A percentile compares a stretch with the other conserved stretches of the same genome.
Conservation (phyloP, 1,284 basidiomycete species). For the Mycena sp. region DNA sequence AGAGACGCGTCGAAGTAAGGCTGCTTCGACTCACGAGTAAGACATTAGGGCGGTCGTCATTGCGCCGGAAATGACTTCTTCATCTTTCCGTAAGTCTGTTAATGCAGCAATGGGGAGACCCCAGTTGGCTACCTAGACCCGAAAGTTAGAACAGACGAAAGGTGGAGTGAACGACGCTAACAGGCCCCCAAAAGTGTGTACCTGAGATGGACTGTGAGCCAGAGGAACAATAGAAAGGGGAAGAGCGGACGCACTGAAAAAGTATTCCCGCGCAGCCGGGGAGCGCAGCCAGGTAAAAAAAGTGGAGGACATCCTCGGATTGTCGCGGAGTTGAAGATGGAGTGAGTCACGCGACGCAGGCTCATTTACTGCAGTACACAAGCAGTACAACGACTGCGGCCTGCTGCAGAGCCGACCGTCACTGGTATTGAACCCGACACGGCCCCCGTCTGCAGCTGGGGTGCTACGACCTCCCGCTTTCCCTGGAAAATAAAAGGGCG, state of each 20-base stretch:
- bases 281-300: conserved; percentile 90
- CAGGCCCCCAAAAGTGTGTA: conserved; percentile 97
- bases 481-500: too few species aligned
- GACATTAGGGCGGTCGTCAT: conserved; percentile 93
- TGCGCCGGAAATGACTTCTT: conserved; percentile 93
- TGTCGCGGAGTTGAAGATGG: background rate
- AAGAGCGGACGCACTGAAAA: conserved; percentile 79
- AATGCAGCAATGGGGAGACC: conserved; percentile 94
- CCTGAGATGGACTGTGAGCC: conserved; percentile 54
- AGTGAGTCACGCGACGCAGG: background rate
- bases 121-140: conserved; percentile 90
- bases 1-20: conserved; percentile 12
- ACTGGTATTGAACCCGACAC: too few species aligned
- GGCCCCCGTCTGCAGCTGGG: too few species aligned
- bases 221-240: conserved; percentile 18
- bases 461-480: too few species aligned
- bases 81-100: conserved; percentile 90
- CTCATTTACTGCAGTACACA: too few species aligned
- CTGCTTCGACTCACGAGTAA: conserved; percentile 82
- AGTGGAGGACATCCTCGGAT: conserved; percentile 73
- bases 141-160: conserved; percentile 29
- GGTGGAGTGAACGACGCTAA: conserved; percentile 50
- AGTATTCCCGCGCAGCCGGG: conserved; percentile 90
- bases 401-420: too few species aligned
- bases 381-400: too few species aligned